phyloP scores from a whole-genome alignment of 2,329 filamentous ascomycete species.

The Gnomoniopsis sp. region DNA sequence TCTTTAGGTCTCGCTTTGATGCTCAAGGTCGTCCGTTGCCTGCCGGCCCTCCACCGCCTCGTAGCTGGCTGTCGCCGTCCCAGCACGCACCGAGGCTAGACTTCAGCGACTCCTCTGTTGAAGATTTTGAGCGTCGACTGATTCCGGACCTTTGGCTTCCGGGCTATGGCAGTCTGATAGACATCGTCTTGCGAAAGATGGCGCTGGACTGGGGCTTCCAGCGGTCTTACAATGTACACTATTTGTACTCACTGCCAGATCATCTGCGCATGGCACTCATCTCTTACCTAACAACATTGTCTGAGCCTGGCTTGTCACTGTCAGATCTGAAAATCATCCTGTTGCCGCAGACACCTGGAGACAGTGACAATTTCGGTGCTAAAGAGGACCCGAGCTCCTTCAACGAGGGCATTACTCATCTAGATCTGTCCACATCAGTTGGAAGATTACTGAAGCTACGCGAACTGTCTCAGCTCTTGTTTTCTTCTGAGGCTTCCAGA shows the following conservation, averaged over 20 bases:
- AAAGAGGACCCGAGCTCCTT: conserved; percentile 23
- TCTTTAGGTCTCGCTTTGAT: conserved; percentile 42
- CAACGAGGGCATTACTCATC: conserved; percentile 46
- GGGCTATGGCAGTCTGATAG: conserved; percentile 46
- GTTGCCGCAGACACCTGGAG: conserved; percentile 28
- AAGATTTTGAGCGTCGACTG: conserved; percentile 4
- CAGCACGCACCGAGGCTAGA: conserved; percentile 23
- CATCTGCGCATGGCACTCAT: conserved; percentile 50
- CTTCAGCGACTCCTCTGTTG: background rate
- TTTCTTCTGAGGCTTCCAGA: conserved; percentile 30
- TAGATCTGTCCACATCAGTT: conserved; percentile 53
- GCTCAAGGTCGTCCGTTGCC: conserved; percentile 48
- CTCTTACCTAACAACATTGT: conserved; percentile 43
- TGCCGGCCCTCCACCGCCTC: conserved; percentile 56
- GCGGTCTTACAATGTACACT: conserved; percentile 52
- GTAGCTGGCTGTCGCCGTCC: conserved; percentile 49
- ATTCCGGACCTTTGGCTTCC: conserved; percentile 46
- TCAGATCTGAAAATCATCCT: conserved; percentile 49
- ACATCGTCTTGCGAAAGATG: conserved; percentile 47
- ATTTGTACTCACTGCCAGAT: conserved; percentile 53
- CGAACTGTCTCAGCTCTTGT: conserved; percentile 50
- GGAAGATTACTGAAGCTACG: conserved; percentile 49
- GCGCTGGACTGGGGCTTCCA: conserved; percentile 54
- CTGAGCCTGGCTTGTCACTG: conserved; percentile 44
- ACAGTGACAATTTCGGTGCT: conserved; percentile 22